Conservation (phyloP, 441 rosid species). For the Viola pubescens region DNA sequence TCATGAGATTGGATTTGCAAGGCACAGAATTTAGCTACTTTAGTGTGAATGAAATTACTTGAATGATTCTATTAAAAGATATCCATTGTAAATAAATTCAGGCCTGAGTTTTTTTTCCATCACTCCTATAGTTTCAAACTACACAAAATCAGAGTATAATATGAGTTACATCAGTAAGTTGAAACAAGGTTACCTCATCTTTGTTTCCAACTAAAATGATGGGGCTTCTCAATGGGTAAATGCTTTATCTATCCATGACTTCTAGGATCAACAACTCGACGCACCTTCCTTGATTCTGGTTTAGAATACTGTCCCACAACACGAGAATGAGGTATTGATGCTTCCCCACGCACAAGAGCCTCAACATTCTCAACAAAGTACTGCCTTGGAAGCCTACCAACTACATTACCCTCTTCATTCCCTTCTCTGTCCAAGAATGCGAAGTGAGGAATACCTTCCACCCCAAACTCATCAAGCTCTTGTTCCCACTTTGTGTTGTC, state of each 20-base stretch:
- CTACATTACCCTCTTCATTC: slow-evolving; percentile 89
- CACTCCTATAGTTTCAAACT: too few species aligned
- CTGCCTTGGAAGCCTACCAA: slow-evolving; percentile 77
- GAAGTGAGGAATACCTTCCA: slow-evolving; percentile 92
- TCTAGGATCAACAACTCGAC: slow-evolving; percentile 72
- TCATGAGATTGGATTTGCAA: too few species aligned
- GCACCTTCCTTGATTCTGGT: slow-evolving; percentile 62
- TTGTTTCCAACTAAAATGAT: too few species aligned
- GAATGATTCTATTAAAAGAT: too few species aligned
- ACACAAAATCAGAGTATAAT: too few species aligned
- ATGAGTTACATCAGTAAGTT: too few species aligned
- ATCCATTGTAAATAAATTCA: too few species aligned
- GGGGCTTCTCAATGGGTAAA: too few species aligned
- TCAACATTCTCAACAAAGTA: slow-evolving; percentile 73
- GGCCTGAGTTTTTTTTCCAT: too few species aligned
- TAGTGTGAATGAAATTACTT: too few species aligned
- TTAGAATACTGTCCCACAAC: slow-evolving; percentile 74
- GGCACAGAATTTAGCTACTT: too few species aligned
- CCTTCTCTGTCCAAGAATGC: slow-evolving; percentile 76
- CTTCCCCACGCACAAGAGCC: slow-evolving; percentile 68
- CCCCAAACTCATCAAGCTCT: slow-evolving; percentile 90
- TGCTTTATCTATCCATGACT: slow-evolving; percentile 60
- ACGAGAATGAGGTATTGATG: slow-evolving; percentile 71
- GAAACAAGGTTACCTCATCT: too few species aligned
- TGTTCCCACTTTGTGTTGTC: slow-evolving; percentile 98